Conservation (phyloP, 441 rosid species). For the Mallotus repandus region DNA sequence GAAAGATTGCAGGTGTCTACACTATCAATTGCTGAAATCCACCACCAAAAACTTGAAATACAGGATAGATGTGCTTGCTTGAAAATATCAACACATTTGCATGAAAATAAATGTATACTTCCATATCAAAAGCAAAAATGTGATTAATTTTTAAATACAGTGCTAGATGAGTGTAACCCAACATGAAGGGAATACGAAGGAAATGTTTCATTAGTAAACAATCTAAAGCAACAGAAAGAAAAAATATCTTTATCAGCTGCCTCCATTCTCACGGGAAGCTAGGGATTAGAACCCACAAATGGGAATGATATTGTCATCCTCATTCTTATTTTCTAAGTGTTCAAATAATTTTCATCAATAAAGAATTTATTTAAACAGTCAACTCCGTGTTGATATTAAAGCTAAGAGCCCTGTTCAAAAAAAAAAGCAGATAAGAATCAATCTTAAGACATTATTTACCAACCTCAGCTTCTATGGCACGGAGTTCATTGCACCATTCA, state of each 20-base stretch:
- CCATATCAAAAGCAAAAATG: neutral
- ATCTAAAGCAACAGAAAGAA: neutral
- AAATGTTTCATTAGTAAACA: neutral
- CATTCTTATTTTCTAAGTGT: neutral
- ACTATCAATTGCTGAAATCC: neutral
- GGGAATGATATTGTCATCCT: neutral
- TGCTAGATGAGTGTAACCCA: too few relatives aligned
- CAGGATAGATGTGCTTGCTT: neutral
- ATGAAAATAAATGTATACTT: neutral
- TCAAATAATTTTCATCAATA: neutral
- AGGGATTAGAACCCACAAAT: neutral
- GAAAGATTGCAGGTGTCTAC: neutral
- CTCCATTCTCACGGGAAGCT: neutral
- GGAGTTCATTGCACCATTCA: slow-evolving; percentile 67
- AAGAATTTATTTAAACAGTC: neutral
- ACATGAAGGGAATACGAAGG: neutral
- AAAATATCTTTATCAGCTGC: neutral
- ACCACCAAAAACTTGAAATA: neutral
- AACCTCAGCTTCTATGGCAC: slow-evolving; percentile 94
- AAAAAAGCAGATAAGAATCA: neutral
- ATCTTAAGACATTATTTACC: slow-evolving; percentile 22
- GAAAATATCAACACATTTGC: neutral
- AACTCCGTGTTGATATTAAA: neutral
- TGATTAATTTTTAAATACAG: too few relatives aligned
- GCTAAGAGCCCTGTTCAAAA: neutral